These are phyloP conservation scores for Fonsecaea erecta DNA, from an alignment of 2,329 filamentous ascomycete genomes.

Conservation along the genomic window DNA sequence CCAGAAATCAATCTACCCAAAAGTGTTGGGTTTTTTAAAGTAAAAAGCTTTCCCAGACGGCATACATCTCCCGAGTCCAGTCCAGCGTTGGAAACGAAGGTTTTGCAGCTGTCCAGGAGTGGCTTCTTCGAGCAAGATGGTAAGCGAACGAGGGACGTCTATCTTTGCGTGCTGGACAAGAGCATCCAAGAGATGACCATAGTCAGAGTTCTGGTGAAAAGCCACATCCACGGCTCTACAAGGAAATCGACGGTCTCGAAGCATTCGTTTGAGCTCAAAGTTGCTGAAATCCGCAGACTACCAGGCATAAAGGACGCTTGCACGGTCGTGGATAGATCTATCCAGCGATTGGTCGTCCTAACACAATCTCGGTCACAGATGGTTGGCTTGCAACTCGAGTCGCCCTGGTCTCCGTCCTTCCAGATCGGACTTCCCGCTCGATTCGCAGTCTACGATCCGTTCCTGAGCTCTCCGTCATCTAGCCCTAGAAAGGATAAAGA, in stretches of 20 bases:
- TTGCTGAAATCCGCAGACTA: constrained; percentile 60
- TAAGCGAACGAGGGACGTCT: constrained; percentile 44
- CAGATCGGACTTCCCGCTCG: constrained; percentile 65
- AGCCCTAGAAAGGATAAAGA: constrained; percentile 29
- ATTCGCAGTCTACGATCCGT: constrained; percentile 64
- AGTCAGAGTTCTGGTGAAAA: constrained; percentile 64
- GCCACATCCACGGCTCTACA: constrained; percentile 33
- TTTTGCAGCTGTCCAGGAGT: constrained; percentile 23
- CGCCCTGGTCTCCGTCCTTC: constrained; percentile 74
- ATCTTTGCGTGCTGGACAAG: constrained; percentile 70
- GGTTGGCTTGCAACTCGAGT: constrained; percentile 72
- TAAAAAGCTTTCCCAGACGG: constrained; percentile 32
- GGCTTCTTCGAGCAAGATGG: constrained; percentile 10
- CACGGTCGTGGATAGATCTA: constrained; percentile 68
- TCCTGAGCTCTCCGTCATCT: constrained; percentile 61
- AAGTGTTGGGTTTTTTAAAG: constrained; percentile 34
- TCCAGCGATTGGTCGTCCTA: constrained; percentile 72
- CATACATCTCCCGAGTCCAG: constrained; percentile 8
- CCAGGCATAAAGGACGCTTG: constrained; percentile 74
- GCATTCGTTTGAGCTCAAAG: constrained; percentile 36
- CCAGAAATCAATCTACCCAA: constrained; percentile 28
- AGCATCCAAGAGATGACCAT: constrained; percentile 70
- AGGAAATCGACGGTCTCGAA: constrained; percentile 24
- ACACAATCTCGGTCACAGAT: constrained; percentile 68
- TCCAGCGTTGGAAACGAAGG: constrained; percentile 21